Base-by-base conservation (phyloP, 1,284 basidiomycete genomes). In the Volvariella surrecta region DNA sequence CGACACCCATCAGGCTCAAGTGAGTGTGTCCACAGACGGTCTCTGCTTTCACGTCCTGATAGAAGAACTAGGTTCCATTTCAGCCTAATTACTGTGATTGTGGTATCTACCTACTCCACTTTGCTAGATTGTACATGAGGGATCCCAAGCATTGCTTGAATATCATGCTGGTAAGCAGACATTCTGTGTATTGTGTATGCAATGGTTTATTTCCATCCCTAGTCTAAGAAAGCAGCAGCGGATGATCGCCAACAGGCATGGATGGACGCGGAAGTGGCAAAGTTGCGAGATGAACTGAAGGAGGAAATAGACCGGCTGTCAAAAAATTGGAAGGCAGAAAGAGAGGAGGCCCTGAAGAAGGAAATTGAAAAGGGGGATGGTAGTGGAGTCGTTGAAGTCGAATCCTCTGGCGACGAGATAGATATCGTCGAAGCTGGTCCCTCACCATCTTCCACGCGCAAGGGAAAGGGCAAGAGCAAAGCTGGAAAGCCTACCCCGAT, bases 21-120 rank as follows among this genome's bases (percentile, higher is more conserved):
- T 78, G 51, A 42, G 65, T 43, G 4, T 9, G 21, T 39, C 9
- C 22, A 24, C 10, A 15, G 11, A 10, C 7, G 15, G 15, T 19
- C 13, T 15, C 3, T 3, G 30, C n/a, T 19, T 20, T 4, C 13
- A 37, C 16, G 34, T 21, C 35, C 19, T 22, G 9, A 38, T 11
- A 19, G 3, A 17, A 37, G 13, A 38, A 43, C 47, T 50, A 89
- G 82, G 82, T 86, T 9, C 89, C 90, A 4, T 65, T 67, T 35
- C 91, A 94, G 57, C 79, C 79, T 4, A 93, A 94, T 59, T 87
- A 68, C 48, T 88, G 83, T 56, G 90, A 94, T 57, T 94, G 91
- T 52, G 91, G 91, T 4, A 55, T 89, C 31, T 91, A 87, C 58
- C 65, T 91, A 7, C 63, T 91, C n/a, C 85, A 91, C 52, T 85